Percentiles rank a stretch among this genome's conserved stretches.
These are phyloP conservation scores for Pneumocystis canis DNA, from an alignment of 1,139 yeast genomes.

Conservation along the genomic window DNA sequence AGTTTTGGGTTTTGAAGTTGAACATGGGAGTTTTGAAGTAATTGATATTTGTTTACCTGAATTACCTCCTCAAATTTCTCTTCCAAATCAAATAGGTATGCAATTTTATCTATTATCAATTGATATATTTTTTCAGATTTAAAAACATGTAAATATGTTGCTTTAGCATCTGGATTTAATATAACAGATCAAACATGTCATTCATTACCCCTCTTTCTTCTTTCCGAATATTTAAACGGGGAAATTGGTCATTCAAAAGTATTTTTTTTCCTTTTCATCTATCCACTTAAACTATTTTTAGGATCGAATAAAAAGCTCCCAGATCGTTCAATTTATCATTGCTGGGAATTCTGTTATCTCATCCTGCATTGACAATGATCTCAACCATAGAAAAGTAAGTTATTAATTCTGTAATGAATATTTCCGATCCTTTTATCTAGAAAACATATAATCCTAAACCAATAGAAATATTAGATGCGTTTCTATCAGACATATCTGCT, in stretches of 20 bases:
- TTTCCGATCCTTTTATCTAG: constrained; percentile 3
- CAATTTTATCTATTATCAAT: not conserved
- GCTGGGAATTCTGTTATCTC: constrained; percentile 59
- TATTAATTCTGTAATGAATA: constrained; percentile 8
- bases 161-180: constrained; percentile 61
- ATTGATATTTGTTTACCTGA: constrained; percentile 65
- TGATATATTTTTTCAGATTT: not conserved
- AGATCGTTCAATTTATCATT: constrained; percentile 44
- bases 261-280: not conserved
- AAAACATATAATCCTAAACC: constrained; percentile 20
- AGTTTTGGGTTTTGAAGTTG: constrained; percentile 69
- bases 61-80: constrained; percentile 37
- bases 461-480: constrained; percentile 36
- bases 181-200: constrained; percentile 35
- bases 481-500: constrained; percentile 42
- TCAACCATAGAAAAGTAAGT: constrained; percentile 12
- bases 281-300: constrained; percentile 4
- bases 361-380: constrained; percentile 17
- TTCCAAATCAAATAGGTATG: not conserved
- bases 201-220: constrained; percentile 40
- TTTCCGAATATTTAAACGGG: constrained; percentile 61
- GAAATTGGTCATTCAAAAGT: constrained; percentile 35
- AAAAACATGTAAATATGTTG: constrained; percentile 28
- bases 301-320: constrained; percentile 22
- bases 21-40: constrained; percentile 72